These are phyloP conservation scores for Yamadazyma sp. DNA, from an alignment of 1,139 yeast genomes.

Conservation along the genomic window DNA sequence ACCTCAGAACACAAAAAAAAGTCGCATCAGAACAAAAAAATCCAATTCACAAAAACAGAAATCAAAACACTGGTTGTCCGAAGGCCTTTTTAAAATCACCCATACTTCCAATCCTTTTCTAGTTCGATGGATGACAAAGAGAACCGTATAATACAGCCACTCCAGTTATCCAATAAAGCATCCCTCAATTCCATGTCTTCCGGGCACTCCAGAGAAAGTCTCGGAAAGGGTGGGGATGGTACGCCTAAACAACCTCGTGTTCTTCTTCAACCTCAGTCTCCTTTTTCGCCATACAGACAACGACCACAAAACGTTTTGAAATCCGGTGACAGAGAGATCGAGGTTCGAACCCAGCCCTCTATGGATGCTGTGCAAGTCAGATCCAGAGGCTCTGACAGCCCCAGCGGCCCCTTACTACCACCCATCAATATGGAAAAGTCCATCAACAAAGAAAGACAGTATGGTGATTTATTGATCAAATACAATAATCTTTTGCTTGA, in stretches of 20 bases:
- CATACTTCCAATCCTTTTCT: background rate
- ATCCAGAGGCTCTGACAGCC: background rate
- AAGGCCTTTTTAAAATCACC: too few species aligned
- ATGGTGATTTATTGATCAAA: slow-evolving; percentile 16
- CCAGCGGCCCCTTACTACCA: slow-evolving; percentile 10
- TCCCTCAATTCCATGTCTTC: slow-evolving; percentile 8
- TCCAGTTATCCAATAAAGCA: slow-evolving; percentile 10
- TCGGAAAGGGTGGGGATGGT: background rate
- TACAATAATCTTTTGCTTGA: slow-evolving; percentile 15
- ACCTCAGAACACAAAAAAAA: background rate
- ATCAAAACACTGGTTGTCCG: slow-evolving; percentile 3
- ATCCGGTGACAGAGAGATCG: background rate
- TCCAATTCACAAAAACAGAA: background rate
- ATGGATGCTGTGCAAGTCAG: background rate
- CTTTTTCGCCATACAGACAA: slow-evolving; percentile 2
- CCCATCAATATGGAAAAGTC: slow-evolving; percentile 13
- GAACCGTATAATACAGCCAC: slow-evolving; percentile 7
- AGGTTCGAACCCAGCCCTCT: background rate
- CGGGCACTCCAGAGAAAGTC: slow-evolving; percentile 1
- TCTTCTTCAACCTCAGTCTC: slow-evolving; percentile 1
- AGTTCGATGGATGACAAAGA: slow-evolving; percentile 10
- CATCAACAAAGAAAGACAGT: slow-evolving; percentile 10
- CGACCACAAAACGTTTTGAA: slow-evolving; percentile 1
- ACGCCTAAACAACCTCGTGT: background rate
- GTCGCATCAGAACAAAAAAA: background rate